phyloP scores from a whole-genome alignment of 208 protist genomes.

The Trypanosoma brucei region DNA sequence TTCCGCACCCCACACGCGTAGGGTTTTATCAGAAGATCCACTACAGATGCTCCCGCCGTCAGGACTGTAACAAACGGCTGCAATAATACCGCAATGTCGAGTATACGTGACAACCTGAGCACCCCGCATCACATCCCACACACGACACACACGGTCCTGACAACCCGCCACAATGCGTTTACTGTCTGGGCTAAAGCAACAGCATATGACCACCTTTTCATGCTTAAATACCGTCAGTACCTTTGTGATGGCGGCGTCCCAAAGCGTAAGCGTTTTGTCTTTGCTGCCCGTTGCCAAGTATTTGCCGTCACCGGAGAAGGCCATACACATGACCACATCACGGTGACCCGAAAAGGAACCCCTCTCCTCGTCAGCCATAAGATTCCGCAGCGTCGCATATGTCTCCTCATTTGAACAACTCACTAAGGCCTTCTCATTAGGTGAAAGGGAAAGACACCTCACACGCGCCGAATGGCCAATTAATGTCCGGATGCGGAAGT shows the following conservation, averaged over 20 bases:
- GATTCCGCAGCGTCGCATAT: constrained; percentile 55
- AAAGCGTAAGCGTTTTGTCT: constrained; percentile 84
- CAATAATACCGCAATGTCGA: constrained; percentile 82
- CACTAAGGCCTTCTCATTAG: constrained; percentile 64
- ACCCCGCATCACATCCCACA: constrained; percentile 72
- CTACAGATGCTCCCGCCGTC: constrained; percentile 70
- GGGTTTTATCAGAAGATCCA: constrained; percentile 76
- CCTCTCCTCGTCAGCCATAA: constrained; percentile 52
- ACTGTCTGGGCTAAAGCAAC: constrained; percentile 81
- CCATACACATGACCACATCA: constrained; percentile 76
- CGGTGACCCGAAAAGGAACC: constrained; percentile 85
- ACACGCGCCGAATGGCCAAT: constrained; percentile 79
- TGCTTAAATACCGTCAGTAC: constrained; percentile 66
- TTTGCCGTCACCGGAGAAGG: constrained; percentile 83
- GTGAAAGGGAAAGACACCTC: constrained; percentile 76
- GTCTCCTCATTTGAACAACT: constrained; percentile 86
- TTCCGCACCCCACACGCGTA: constrained; percentile 78
- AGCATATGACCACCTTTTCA: constrained; percentile 87
- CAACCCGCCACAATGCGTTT: constrained; percentile 81
- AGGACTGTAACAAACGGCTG: constrained; percentile 71
- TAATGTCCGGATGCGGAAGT: constrained; percentile 29
- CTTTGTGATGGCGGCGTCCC: constrained; percentile 83
- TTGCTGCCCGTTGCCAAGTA: constrained; percentile 86
- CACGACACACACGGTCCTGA: constrained; percentile 82
- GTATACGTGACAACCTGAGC: constrained; percentile 66